Conservation (phyloP, 345 rosid genomes). For the Rhodamnia argentea region DNA sequence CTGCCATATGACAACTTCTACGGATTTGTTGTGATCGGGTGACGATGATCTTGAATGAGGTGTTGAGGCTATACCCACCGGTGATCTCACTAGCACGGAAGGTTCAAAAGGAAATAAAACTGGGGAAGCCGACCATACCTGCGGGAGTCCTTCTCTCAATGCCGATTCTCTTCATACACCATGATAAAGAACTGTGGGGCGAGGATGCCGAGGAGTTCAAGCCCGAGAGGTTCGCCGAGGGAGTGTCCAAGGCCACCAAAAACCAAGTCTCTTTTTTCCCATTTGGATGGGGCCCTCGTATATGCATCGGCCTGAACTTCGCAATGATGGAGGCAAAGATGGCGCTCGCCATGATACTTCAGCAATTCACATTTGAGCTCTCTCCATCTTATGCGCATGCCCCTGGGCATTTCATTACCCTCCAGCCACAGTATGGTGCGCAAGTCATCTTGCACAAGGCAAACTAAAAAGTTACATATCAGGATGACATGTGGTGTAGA, state of each 20-base stretch:
- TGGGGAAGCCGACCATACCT: background rate
- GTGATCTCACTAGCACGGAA: background rate
- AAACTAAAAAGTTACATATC: background rate
- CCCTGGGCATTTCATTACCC: background rate
- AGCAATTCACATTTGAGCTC: no score
- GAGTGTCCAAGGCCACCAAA: slow-evolving; percentile 3
- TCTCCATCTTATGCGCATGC: background rate
- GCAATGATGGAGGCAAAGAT: no score
- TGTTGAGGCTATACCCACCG: slow-evolving; percentile 7
- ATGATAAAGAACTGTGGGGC: slow-evolving; percentile 2
- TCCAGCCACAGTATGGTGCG: slow-evolving; percentile 2
- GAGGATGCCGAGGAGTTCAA: slow-evolving; percentile 5
- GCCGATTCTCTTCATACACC: slow-evolving; percentile 5
- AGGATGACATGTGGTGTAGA: background rate
- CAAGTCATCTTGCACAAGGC: slow-evolving; percentile 2
- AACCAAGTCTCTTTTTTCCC: background rate
- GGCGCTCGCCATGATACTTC: no score
- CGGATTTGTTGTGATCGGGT: background rate
- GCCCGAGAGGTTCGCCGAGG: slow-evolving; percentile 9
- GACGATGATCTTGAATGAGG: slow-evolving; percentile 12
- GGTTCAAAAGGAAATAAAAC: background rate
- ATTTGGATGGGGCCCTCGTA: no score
- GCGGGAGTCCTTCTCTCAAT: background rate
- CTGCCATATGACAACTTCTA: background rate
- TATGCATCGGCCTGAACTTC: no score